phyloP scores from a whole-genome alignment of 805 yeast genomes.

The Zygosaccharomyces pseudorouxii region DNA sequence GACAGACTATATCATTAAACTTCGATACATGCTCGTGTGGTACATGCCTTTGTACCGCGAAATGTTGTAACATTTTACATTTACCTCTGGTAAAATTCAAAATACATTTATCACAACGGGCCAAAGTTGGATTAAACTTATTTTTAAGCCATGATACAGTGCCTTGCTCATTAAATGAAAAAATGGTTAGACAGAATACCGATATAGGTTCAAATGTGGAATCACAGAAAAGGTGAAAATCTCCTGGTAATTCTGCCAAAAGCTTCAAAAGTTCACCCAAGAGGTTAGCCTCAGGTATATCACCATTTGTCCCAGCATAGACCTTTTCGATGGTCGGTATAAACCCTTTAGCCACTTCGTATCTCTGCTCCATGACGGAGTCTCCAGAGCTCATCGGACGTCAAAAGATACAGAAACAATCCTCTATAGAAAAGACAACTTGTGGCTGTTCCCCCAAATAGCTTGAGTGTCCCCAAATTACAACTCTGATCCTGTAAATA shows the following conservation, averaged over 20 bases:
- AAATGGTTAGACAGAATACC: conserved; percentile 51
- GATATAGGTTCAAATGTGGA: conserved; percentile 44
- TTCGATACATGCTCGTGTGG: conserved; percentile 40
- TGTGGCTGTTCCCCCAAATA: not conserved
- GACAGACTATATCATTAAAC: conserved; percentile 34
- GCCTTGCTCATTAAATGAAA: conserved; percentile 51
- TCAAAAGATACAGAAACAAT: conserved; percentile 1
- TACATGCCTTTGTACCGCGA: conserved; percentile 47
- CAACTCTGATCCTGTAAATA: not conserved
- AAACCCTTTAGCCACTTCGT: conserved; percentile 19
- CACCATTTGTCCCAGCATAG: conserved; percentile 26
- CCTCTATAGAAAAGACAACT: not conserved
- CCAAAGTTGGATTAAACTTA: conserved; percentile 38
- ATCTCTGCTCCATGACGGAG: conserved; percentile 9
- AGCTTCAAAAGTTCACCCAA: conserved; percentile 40
- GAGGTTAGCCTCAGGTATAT: conserved; percentile 27
- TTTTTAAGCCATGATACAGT: conserved; percentile 43
- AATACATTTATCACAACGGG: conserved; percentile 52
- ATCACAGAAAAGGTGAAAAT: conserved; percentile 55
- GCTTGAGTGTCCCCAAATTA: not conserved
- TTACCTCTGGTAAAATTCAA: conserved; percentile 50
- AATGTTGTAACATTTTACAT: conserved; percentile 47
- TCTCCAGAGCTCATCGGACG: conserved; percentile 2
- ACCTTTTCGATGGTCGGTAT: conserved; percentile 27
- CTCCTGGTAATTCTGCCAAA: conserved; percentile 29